Percentiles rank a stretch among this genome's conserved stretches.
Conservation (phyloP, 169 alveolate species). For the Cryptosporidium sp. region DNA sequence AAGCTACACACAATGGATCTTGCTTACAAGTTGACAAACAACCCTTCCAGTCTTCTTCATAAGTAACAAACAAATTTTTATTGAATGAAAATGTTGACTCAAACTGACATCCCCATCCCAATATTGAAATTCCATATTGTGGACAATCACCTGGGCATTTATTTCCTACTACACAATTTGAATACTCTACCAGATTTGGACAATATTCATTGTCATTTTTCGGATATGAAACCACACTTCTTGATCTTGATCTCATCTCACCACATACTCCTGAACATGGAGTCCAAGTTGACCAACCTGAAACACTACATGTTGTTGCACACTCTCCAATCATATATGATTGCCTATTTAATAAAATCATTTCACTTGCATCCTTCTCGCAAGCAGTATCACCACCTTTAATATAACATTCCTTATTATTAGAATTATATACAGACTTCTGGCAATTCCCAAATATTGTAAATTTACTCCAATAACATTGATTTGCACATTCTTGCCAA, state of each 20-base stretch:
- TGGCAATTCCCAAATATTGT: conserved; percentile 38
- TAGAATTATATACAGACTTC: conserved; percentile 17
- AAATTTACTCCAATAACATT: conserved; percentile 42
- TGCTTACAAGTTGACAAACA: conserved; percentile 33
- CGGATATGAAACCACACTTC: background rate
- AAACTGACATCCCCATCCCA: conserved; percentile 74
- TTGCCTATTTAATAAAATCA: background rate
- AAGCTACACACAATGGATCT: conserved; percentile 60
- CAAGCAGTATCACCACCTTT: conserved; percentile 18
- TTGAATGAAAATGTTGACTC: conserved; percentile 46
- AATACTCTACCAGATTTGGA: conserved; percentile 48
- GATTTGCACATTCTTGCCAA: conserved; percentile 72
- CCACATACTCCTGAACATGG: conserved; percentile 79
- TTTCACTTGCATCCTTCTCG: background rate
- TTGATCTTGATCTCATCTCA: conserved; percentile 60
- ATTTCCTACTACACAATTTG: conserved; percentile 11
- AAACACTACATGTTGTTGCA: conserved; percentile 54
- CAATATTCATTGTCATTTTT: conserved; percentile 15
- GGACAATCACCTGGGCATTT: conserved; percentile 66
- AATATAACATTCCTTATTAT: conserved; percentile 23
- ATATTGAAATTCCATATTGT: conserved; percentile 65
- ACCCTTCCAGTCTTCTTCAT: conserved; percentile 37
- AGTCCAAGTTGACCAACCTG: conserved; percentile 78
- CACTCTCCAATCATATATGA: conserved; percentile 57
- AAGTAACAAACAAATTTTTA: conserved; percentile 22